Evolutionary conservation across 768 basidiomycete species (phyloP).

Genomic region (Hirschioporus abietinus): DNA sequence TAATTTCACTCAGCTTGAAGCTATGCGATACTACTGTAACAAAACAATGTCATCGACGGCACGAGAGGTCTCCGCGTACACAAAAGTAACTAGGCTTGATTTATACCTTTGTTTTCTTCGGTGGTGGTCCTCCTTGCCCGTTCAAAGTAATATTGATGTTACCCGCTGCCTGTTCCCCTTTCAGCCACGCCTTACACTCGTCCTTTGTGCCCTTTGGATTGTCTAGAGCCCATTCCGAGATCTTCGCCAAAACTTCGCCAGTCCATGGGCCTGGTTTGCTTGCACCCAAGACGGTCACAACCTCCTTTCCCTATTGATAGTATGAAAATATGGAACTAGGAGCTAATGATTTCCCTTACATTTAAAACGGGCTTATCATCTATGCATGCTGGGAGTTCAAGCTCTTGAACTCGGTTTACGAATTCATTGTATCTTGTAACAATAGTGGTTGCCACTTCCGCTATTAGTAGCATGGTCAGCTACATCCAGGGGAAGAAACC

Average conservation of each 20-base stretch:
- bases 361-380: slow-evolving; percentile 74
- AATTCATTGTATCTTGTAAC: slow-evolving; percentile 66
- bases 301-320: slow-evolving; percentile 59
- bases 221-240: slow-evolving; percentile 84
- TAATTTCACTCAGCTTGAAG: neutral
- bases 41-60: neutral
- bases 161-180: slow-evolving; percentile 45
- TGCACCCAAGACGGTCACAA: slow-evolving; percentile 47
- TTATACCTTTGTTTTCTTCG: neutral
- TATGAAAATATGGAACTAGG: slow-evolving; percentile 2
- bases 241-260: slow-evolving; percentile 51
- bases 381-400: slow-evolving; percentile 52
- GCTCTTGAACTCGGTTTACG: slow-evolving; percentile 49
- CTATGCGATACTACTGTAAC: neutral
- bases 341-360: slow-evolving; percentile 40
- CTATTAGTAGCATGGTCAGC: slow-evolving; percentile 27
- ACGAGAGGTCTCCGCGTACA: neutral
- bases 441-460: slow-evolving; percentile 37
- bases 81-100: neutral
- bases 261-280: slow-evolving; percentile 68
- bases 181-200: slow-evolving; percentile 68
- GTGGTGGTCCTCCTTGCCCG: neutral
- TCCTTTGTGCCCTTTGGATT: slow-evolving; percentile 63
- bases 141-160: slow-evolving; percentile 25
- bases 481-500: slow-evolving; percentile 9